Evolutionary conservation across 352 stramenopile genomes (phyloP).

Genomic region (Peronospora belbahrii): DNA sequence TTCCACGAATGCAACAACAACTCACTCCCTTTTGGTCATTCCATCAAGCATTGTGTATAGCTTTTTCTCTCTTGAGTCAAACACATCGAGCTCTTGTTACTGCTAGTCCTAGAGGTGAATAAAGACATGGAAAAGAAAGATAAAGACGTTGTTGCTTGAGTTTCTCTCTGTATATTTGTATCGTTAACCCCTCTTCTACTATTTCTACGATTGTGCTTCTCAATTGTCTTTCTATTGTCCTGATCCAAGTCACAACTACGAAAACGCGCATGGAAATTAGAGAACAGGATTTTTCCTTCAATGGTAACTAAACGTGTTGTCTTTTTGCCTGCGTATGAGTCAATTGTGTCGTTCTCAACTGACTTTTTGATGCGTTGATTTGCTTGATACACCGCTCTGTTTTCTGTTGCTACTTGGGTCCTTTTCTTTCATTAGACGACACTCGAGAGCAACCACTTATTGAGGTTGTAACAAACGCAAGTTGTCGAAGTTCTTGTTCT

Average conservation of each 20-base stretch:
- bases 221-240: conserved; percentile 2
- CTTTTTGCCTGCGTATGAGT: conserved; percentile 4
- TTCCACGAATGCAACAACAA: conserved; percentile 9
- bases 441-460: conserved; percentile 33
- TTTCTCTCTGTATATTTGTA: conserved; percentile 11
- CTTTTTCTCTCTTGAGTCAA: conserved; percentile 24
- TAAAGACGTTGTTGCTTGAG: background rate
- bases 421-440: conserved; percentile 32
- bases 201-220: conserved; percentile 4
- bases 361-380: no score
- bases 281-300: conserved; percentile 63
- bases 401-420: conserved; percentile 6
- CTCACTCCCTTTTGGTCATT: conserved; percentile 10
- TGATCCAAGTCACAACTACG: conserved; percentile 6
- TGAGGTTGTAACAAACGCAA: conserved; percentile 45
- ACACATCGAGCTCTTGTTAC: conserved; percentile 19
- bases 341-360: background rate
- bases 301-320: conserved; percentile 31
- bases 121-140: background rate
- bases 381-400: no score
- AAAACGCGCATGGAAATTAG: conserved; percentile 47
- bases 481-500: conserved; percentile 51
- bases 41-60: conserved; percentile 22
- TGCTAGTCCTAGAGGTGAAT: conserved; percentile 21
- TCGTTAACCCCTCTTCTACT: conserved; percentile 14